Evolutionary conservation across 2,329 filamentous ascomycete genomes (phyloP).

Genomic region (Aspergillus luchuensis): DNA sequence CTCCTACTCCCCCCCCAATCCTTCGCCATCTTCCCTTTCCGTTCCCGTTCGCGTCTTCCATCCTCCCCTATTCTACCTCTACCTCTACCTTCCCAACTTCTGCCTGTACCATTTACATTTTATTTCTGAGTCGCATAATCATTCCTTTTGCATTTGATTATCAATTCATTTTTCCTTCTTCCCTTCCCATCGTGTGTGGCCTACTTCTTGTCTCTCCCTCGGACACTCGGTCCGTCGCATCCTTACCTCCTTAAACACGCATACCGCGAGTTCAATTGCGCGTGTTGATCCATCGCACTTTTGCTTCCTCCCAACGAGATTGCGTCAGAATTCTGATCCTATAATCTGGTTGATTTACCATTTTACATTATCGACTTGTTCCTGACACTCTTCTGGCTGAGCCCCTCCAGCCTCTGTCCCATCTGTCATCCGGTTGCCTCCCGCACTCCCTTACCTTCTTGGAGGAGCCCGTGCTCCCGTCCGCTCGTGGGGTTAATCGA

Average conservation of each 20-base stretch:
- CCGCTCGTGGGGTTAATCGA: constrained; percentile 17
- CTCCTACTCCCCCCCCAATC: constrained; percentile 18
- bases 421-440: constrained; percentile 19
- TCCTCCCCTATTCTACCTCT: constrained; percentile 15
- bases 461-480: constrained; percentile 18
- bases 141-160: constrained; percentile 13
- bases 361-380: not conserved
- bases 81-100: constrained; percentile 19
- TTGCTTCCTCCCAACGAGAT: not conserved
- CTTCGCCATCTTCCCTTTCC: constrained; percentile 27
- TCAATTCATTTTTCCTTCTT: constrained; percentile 3
- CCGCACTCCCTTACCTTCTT: constrained; percentile 19
- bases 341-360: not conserved
- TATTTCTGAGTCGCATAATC: constrained; percentile 13
- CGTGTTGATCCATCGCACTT: constrained; percentile 15
- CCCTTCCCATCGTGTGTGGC: constrained; percentile 10
- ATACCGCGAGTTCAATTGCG: constrained; percentile 11
- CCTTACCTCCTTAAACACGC: constrained; percentile 15
- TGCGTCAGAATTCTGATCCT: not conserved
- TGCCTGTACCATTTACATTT: constrained; percentile 13
- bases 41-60: constrained; percentile 18
- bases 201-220: constrained; percentile 19
- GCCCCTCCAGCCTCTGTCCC: constrained; percentile 2
- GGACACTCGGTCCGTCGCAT: constrained; percentile 26
- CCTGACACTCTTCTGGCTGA: constrained; percentile 1